Percentiles rank a stretch among this genome's conserved stretches.
These are phyloP conservation scores for Salix caprea DNA, from an alignment of 345 rosid species.

Conservation along the genomic window DNA sequence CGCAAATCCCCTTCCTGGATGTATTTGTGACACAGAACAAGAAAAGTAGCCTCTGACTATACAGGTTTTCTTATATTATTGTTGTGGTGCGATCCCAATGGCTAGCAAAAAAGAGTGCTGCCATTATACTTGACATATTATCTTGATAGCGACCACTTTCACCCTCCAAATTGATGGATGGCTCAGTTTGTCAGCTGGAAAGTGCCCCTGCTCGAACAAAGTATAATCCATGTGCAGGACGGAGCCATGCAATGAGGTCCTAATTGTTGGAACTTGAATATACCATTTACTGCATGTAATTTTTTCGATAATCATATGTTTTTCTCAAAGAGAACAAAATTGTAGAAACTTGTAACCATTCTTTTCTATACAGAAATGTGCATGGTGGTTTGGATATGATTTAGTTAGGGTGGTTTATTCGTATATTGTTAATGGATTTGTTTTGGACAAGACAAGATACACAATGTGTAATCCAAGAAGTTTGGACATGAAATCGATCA, in stretches of 20 bases:
- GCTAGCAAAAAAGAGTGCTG: conserved; percentile 7
- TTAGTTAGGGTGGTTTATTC: background rate
- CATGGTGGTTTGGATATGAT: background rate
- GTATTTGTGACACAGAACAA: conserved; percentile 52
- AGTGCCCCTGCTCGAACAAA: background rate
- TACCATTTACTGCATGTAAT: background rate
- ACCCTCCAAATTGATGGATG: background rate
- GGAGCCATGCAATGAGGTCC: background rate
- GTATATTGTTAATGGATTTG: no score
- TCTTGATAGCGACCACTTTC: background rate
- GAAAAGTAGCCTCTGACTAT: background rate
- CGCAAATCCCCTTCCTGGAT: conserved; percentile 87
- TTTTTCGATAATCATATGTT: background rate
- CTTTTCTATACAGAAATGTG: background rate
- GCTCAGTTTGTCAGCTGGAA: conserved; percentile 12
- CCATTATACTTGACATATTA: background rate
- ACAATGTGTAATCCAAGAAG: no score
- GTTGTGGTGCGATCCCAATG: conserved; percentile 1
- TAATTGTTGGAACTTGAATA: background rate
- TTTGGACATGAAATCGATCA: no score
- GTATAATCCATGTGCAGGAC: background rate
- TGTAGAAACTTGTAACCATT: no score
- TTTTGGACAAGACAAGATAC: no score
- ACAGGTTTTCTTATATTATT: background rate
- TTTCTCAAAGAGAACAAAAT: no score